Conservation (phyloP, 192 early-diverging fungal species). For the Umbelopsis ramanniana region DNA sequence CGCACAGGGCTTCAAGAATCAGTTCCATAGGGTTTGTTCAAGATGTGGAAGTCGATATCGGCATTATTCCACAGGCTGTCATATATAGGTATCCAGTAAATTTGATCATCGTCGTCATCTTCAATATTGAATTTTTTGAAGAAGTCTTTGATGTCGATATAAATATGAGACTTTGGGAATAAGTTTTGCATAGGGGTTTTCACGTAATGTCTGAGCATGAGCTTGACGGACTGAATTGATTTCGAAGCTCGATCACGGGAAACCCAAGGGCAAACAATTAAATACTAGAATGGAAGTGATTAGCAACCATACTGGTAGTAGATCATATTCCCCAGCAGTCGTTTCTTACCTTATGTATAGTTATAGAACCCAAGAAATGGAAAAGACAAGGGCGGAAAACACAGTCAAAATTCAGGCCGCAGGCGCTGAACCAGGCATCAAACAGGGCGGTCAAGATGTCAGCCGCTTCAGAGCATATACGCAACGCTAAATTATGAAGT, state of each 20-base stretch:
- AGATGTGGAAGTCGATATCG: slow-evolving; percentile 1
- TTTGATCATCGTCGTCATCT: neutral
- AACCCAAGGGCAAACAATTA: slow-evolving; percentile 1
- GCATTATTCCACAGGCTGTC: slow-evolving; percentile 4
- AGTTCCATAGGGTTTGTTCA: neutral
- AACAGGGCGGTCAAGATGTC: neutral
- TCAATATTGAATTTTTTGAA: neutral
- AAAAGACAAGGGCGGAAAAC: slow-evolving; percentile 36
- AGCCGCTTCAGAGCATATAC: slow-evolving; percentile 1
- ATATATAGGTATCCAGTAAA: slow-evolving; percentile 9
- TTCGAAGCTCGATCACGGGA: neutral
- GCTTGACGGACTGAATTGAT: neutral
- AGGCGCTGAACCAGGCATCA: slow-evolving; percentile 4
- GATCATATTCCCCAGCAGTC: too few species aligned
- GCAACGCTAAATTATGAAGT: neutral
- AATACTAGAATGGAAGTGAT: neutral
- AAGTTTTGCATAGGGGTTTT: slow-evolving; percentile 19
- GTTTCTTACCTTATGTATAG: slow-evolving; percentile 27
- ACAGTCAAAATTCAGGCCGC: slow-evolving; percentile 28
- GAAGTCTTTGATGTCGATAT: slow-evolving; percentile 7
- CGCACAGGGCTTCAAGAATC: neutral
- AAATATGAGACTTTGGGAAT: slow-evolving; percentile 4
- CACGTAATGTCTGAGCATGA: neutral
- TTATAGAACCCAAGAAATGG: slow-evolving; percentile 30
- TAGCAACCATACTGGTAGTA: neutral